phyloP scores from a whole-genome alignment of 2,329 filamentous ascomycete genomes.

The Xylaria sp. region DNA sequence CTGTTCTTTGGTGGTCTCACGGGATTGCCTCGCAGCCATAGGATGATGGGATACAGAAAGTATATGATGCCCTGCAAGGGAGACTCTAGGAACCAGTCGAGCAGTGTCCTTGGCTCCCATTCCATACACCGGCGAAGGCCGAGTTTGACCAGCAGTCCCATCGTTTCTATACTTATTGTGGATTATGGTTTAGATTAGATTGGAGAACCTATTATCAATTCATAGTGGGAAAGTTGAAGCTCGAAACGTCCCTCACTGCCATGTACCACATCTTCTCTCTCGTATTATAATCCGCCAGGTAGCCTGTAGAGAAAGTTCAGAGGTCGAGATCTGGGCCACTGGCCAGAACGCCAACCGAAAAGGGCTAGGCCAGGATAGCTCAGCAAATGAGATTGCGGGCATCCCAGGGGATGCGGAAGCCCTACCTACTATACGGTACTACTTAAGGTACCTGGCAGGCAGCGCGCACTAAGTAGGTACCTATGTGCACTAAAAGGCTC shows the following conservation, averaged over 20 bases:
- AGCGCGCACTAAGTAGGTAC: too few species aligned
- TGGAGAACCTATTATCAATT: too few species aligned
- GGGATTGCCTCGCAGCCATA: constrained; percentile 70
- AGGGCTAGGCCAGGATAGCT: not conserved
- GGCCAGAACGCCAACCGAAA: not conserved
- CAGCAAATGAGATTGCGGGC: not conserved
- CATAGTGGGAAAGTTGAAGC: too few species aligned
- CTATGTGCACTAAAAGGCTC: not conserved
- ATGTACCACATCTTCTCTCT: too few species aligned
- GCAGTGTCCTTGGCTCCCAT: constrained; percentile 58
- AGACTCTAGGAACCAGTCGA: constrained; percentile 70
- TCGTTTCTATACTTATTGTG: too few species aligned
- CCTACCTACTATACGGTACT: too few species aligned
- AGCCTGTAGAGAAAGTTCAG: not conserved
- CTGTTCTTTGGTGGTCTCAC: constrained; percentile 61
- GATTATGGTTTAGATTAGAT: too few species aligned
- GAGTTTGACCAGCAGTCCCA: constrained; percentile 53
- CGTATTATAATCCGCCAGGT: too few species aligned
- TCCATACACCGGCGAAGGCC: constrained; percentile 54
- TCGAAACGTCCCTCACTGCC: too few species aligned
- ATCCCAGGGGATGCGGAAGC: too few species aligned
- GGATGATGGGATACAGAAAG: constrained; percentile 67
- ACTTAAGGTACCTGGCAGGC: too few species aligned
- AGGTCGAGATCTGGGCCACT: not conserved
- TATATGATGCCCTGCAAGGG: constrained; percentile 69